Conservation (phyloP, 2,329 filamentous ascomycete species). For the Botrytis sinoallii region DNA sequence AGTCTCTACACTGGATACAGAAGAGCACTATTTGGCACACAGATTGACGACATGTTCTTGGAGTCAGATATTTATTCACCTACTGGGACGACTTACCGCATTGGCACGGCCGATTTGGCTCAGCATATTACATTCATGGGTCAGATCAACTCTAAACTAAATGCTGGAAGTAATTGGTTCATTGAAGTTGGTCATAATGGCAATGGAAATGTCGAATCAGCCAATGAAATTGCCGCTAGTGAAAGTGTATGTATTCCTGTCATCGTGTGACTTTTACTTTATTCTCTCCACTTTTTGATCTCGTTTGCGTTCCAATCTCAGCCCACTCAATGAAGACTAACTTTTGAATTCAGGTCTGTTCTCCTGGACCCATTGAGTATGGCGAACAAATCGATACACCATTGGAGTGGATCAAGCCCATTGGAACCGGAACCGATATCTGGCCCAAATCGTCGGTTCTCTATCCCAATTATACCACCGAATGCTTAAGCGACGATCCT, state of each 20-base stretch:
- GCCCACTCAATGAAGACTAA: not conserved
- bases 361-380: conserved; percentile 44
- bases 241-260: not conserved
- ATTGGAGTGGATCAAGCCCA: conserved; percentile 46
- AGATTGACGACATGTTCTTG: conserved; percentile 60
- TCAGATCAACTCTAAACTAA: conserved; percentile 46
- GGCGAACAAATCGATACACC: conserved; percentile 45
- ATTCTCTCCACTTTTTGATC: not conserved
- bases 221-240: conserved; percentile 40
- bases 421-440: conserved; percentile 48
- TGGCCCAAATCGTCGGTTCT: conserved; percentile 43
- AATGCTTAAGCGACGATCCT: conserved; percentile 49
- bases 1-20: conserved; percentile 45
- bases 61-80: conserved; percentile 46
- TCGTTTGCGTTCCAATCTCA: not conserved
- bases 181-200: conserved; percentile 56
- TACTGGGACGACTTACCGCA: conserved; percentile 49
- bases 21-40: conserved; percentile 30
- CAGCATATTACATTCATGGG: conserved; percentile 45
- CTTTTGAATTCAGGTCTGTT: conserved; percentile 20
- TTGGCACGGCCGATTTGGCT: conserved; percentile 47
- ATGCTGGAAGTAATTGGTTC: conserved; percentile 50
- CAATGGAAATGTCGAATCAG: conserved; percentile 49
- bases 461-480: conserved; percentile 30
- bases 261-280: not conserved